Base-by-base conservation (phyloP, 2,329 filamentous ascomycete genomes). In the Microcyclospora pomicola region DNA sequence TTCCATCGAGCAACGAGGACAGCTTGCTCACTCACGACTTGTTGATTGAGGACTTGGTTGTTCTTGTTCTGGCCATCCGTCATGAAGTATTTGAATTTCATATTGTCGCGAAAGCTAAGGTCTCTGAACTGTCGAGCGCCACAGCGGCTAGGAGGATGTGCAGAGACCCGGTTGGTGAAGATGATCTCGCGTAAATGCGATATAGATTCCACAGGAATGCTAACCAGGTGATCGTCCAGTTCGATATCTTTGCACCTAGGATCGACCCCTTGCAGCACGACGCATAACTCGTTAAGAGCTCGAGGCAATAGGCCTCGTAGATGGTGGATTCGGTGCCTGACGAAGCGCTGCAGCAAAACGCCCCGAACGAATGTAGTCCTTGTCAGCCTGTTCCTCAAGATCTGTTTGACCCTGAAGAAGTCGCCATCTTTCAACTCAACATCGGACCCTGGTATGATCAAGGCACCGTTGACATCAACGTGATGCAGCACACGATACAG, bases 161-260 rank as follows among this genome's bases (percentile, higher is more conserved):
- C 7, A 13, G 36, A 39, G 9, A 27, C 12, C 9, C 31, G 12
- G 27, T 82, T 84, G 0, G 77, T 82, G 2, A 68, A 55, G 0
- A 64, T 42, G 27, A 54, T 33, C 50, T 49, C 30, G 7, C 50
- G 46, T n/a, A 37, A 28, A 28, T 51, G 61, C 0, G 51, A 35
- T 0, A 36, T 19, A 0, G 34, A 15, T 0, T 54, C 37, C 6
- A 56, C 59, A 1, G 41, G 38, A 2, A 41, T 14, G 4, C 15
- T 15, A 5, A 40, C 37, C 12, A 44, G 16, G 31, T 37, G 38
- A 13, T 41, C 34, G 9, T 38, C 27, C 6, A 45, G 15, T 5
- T 35, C 10, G 6, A 38, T 32, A 12, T 37, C 27, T 2, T 7
- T n/a, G 11, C 29, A 11, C 3, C 28, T 29, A 9, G 35, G 16